Base-by-base conservation (phyloP, 2,329 filamentous ascomycete genomes). In the Juglanconis oblonga region DNA sequence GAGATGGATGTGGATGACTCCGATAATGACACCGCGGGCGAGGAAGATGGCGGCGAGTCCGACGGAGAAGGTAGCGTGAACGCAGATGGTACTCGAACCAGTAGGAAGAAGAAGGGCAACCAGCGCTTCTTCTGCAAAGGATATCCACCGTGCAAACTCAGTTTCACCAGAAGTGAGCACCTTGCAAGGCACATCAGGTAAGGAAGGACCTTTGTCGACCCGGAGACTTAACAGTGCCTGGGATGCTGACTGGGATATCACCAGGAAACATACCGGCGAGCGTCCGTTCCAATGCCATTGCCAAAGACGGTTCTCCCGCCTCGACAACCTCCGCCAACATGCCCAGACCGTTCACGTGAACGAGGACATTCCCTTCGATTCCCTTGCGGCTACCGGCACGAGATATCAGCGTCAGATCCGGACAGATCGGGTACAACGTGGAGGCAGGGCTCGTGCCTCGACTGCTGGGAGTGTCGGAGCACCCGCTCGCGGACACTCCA, bases 281-380 rank as follows among this genome's bases (percentile, higher is more conserved):
- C 87, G 95, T 33, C 95, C 95, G 0, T 99, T 98, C 69, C 90
- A 96, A 74, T 99, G 95, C 67, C 95, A 98, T 74, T 99, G 95
- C 74, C 91, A 89, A 2, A 86, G 95, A 54, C 86, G 92, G 58
- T 99, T 99, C 73, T 98, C 95, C 9, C 86, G 94, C 52, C 83
- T 98, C 50, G 94, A 99, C 74, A 99, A 99, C 71, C 79, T 99
- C 55, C 87, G 95, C 61, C 95, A 99, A 72, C 95, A 99, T 80
- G 95, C 95, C 49, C 93, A 97, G 74, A 98, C 95, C 0, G 95
- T 99, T 1, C 95, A 99, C 72, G 90, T 96, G 60, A 97, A 98
- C 72, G 95, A 98, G 73, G 92, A 97, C 59, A 99, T 99, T 38
- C 95, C 95, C 3, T 87, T 88, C 45, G 92, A 97, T 72, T 98